Evolutionary conservation across 768 basidiomycete species (phyloP).

Genomic region (Tephrocybe sp.): DNA sequence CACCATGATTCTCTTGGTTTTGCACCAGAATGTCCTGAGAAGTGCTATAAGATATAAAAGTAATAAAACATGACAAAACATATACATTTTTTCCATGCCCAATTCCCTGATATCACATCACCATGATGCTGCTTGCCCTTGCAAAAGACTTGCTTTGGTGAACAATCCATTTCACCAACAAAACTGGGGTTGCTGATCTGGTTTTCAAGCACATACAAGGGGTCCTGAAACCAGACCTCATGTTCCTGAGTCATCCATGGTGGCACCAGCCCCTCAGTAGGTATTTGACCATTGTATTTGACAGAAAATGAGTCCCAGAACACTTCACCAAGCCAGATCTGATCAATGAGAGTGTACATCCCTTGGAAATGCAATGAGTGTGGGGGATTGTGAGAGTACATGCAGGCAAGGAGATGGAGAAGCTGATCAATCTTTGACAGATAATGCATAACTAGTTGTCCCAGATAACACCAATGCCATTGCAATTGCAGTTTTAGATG

Average conservation of each 20-base stretch:
- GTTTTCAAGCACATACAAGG: neutral
- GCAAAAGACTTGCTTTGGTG: constrained; percentile 20
- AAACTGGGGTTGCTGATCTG: constrained; percentile 8
- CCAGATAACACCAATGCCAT: no score
- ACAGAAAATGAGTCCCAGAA: constrained; percentile 27
- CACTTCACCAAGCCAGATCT: constrained; percentile 22
- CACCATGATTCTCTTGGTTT: constrained; percentile 12
- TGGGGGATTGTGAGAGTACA: constrained; percentile 8
- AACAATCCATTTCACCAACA: constrained; percentile 17
- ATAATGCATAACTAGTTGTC: no score
- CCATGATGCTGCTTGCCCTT: constrained; percentile 13
- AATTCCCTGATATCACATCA: constrained; percentile 24
- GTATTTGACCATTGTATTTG: constrained; percentile 22
- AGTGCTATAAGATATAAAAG: neutral
- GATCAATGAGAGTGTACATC: constrained; percentile 26
- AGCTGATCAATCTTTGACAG: no score
- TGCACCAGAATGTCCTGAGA: constrained; percentile 9
- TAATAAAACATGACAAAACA: neutral
- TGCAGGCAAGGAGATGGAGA: no score
- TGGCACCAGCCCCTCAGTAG: constrained; percentile 8
- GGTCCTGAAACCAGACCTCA: constrained; percentile 6
- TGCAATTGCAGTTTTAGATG: constrained; percentile 54
- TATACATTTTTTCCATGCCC: constrained; percentile 25
- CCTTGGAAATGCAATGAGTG: constrained; percentile 21
- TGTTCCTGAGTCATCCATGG: constrained; percentile 8